Base-by-base conservation (phyloP, 345 rosid species). In the Gossypium anomalum region DNA sequence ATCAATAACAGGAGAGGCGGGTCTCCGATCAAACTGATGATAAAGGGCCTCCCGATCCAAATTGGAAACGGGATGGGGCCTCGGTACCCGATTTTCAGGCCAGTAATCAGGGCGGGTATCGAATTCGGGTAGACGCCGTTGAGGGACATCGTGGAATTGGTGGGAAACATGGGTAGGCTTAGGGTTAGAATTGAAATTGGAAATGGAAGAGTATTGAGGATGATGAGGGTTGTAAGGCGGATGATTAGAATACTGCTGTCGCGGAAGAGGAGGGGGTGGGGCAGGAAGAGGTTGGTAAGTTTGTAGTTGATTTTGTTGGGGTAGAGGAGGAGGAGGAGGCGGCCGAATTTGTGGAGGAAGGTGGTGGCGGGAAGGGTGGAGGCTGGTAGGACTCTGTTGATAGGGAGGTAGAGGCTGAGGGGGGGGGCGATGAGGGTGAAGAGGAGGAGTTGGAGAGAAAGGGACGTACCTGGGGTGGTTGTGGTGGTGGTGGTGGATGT, bases 401-500 rank as follows among this genome's bases (percentile, higher is more conserved):
- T 76, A 78, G 57, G 48, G 73, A 63, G 60, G 25, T 53, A 29
- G 61, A 29, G 49, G 77, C 61, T 71, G 75, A 66, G 73, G 66
- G 41, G 79, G 76, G n/a, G 74, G 78, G 25, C 76, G 75, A 43
- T 53, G 70, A 59, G 82, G 67, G 14, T 74, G 76, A 27, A 71
- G 83, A 67, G 76, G 82, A 70, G 78, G 80, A 70, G 78, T 84
- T 64, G 85, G 77, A 19, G 88, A 67, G 65, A 81, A 57, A 14
- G 83, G 80, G 60, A 78, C 80, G 78, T 85, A 82, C 90, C 88
- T 82, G 51, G 81, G 75, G 67, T 22, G 77, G 38, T 22, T 19
- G 51, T 76, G 85, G 51, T 73, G 77, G 79, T 75, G 81, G 64
- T 75, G 82, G 55, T 73, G 56, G 38, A 47, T 29, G 29, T 67